phyloP scores from a whole-genome alignment of 2,329 filamentous ascomycete species.

The Stemphylium vesicarium region DNA sequence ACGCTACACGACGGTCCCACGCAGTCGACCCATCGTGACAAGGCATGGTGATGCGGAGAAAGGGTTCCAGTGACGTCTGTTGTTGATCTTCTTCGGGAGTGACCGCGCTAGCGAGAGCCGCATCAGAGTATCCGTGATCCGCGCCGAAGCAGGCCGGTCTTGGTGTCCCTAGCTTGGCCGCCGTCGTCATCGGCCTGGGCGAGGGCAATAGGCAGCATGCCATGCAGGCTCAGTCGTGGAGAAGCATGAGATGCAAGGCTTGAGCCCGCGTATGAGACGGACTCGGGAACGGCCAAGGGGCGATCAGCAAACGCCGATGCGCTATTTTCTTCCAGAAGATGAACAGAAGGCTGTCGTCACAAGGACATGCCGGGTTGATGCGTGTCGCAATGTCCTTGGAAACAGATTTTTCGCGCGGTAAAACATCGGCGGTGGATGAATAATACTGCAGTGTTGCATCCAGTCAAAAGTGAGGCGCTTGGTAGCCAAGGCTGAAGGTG shows the following conservation, averaged over 20 bases:
- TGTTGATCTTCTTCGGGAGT: slow-evolving; percentile 25
- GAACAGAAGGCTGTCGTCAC: neutral
- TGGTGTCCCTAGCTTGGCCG: slow-evolving; percentile 1
- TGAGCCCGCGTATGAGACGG: neutral
- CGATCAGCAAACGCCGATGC: neutral
- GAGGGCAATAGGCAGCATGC: neutral
- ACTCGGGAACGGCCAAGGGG: neutral
- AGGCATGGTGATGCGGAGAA: slow-evolving; percentile 7
- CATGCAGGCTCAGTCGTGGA: neutral
- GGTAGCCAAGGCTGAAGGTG: neutral
- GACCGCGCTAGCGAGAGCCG: slow-evolving; percentile 29
- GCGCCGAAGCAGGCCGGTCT: slow-evolving; percentile 13
- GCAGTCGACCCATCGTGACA: neutral
- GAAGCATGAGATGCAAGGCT: neutral
- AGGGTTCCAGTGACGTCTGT: slow-evolving; percentile 19
- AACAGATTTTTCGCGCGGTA: slow-evolving; percentile 9
- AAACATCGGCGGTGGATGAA: slow-evolving; percentile 5
- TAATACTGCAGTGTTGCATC: slow-evolving; percentile 1
- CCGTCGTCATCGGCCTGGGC: slow-evolving; percentile 8
- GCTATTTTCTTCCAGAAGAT: slow-evolving; percentile 3
- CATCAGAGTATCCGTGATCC: slow-evolving; percentile 19
- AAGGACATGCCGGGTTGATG: neutral
- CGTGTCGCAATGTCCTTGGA: slow-evolving; percentile 4
- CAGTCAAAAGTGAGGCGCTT: slow-evolving; percentile 13
- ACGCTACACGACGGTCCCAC: neutral